These are phyloP conservation scores for Leishmania guyanensis DNA, from an alignment of 208 protist species.

Conservation along the genomic window DNA sequence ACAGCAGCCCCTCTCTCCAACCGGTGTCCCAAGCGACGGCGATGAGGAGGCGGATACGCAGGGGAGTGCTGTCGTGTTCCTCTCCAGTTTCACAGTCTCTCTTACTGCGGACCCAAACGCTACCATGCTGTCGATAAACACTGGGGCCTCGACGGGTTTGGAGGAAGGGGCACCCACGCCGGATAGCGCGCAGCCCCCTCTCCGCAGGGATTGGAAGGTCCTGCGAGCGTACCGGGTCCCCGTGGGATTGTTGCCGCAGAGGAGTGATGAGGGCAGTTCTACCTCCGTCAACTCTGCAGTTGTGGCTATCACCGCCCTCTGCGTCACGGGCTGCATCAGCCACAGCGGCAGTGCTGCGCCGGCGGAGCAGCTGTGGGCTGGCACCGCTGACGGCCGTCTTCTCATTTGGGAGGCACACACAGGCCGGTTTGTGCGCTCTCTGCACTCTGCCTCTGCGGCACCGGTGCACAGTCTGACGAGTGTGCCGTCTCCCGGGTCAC, in stretches of 20 bases:
- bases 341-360: not conserved
- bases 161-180: not conserved
- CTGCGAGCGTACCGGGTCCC: conserved; percentile 20
- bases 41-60: not conserved
- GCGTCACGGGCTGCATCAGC: conserved; percentile 1
- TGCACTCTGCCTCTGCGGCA: conserved; percentile 24
- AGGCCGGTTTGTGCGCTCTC: conserved; percentile 30
- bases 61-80: not conserved
- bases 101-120: not conserved
- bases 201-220: conserved; percentile 20
- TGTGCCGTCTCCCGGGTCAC: not conserved
- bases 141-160: not conserved
- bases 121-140: not conserved
- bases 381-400: conserved; percentile 36
- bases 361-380: conserved; percentile 38
- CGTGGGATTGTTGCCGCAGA: not conserved
- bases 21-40: not conserved
- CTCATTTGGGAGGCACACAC: conserved; percentile 43
- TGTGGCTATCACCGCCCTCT: conserved; percentile 20
- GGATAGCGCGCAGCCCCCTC: not conserved
- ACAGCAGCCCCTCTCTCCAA: not conserved
- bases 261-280: not conserved
- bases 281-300: not conserved
- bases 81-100: not conserved
- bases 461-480: conserved; percentile 27